These are phyloP conservation scores for Pseudoturritis turrita DNA, from an alignment of 345 rosid species.

Conservation along the genomic window DNA sequence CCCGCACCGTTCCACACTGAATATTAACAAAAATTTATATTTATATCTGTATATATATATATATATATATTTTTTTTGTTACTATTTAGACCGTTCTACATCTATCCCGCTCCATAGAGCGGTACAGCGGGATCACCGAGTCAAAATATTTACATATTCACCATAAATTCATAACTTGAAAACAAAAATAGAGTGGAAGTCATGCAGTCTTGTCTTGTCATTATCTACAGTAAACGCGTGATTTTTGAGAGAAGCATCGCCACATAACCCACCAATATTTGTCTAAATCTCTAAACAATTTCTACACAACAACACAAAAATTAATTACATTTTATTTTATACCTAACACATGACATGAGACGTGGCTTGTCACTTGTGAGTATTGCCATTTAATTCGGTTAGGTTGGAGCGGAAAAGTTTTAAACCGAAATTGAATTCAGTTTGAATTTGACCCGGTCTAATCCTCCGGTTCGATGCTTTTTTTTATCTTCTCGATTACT, in stretches of 20 bases:
- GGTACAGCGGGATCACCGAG: too few relatives aligned
- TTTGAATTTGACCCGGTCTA: not conserved
- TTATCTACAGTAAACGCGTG: not conserved
- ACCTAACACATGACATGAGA: not conserved
- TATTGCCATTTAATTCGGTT: slow-evolving; percentile 1
- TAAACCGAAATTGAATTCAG: not conserved
- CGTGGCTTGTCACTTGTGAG: not conserved
- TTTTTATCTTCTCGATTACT: not conserved
- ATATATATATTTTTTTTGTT: too few relatives aligned
- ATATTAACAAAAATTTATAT: too few relatives aligned
- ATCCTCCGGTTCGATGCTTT: not conserved
- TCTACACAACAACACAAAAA: not conserved
- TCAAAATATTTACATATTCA: not conserved
- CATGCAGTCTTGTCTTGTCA: not conserved
- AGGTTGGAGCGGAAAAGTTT: not conserved
- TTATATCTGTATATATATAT: too few relatives aligned
- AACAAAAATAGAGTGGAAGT: not conserved
- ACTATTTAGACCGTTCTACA: too few relatives aligned
- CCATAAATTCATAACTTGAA: not conserved
- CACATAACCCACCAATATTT: not conserved
- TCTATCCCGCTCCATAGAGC: too few relatives aligned
- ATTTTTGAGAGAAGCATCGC: not conserved
- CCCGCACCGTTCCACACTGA: too few relatives aligned
- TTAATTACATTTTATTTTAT: not conserved
- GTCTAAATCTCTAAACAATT: not conserved